Evolutionary conservation across 2,329 filamentous ascomycete genomes (phyloP).

Genomic region (Mariannaea elegans): DNA sequence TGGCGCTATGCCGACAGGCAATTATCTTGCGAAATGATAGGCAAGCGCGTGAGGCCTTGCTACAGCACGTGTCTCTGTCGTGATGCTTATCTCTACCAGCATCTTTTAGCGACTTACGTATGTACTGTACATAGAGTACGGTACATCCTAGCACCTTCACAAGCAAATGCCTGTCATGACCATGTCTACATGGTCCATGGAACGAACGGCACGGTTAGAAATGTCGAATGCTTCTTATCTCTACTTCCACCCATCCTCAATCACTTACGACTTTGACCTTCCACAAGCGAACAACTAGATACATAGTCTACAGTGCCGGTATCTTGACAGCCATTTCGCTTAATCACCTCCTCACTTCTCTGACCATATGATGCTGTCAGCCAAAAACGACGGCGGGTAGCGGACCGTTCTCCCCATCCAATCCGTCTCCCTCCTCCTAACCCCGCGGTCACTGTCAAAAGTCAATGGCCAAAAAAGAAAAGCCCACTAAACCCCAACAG

Average conservation of each 20-base stretch:
- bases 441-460: not conserved
- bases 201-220: no score
- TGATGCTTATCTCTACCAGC: conserved; percentile 1
- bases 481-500: conserved; percentile 7
- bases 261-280: not conserved
- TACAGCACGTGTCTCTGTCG: conserved; percentile 4
- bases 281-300: not conserved
- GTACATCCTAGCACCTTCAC: no score
- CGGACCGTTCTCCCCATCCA: conserved; percentile 6
- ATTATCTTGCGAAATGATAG: not conserved
- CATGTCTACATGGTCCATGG: not conserved
- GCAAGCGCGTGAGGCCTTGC: not conserved
- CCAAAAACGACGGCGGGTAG: conserved; percentile 15
- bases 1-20: no score
- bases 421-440: not conserved
- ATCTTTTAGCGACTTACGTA: not conserved
- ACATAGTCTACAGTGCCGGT: not conserved
- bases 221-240: not conserved
- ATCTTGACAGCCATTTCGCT: no score
- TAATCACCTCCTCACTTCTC: not conserved
- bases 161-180: not conserved
- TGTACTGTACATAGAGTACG: no score
- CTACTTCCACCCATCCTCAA: not conserved
- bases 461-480: not conserved
- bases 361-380: not conserved